phyloP scores from a whole-genome alignment of 78 protist genomes.

The Dictyostelium brefeldianum region DNA sequence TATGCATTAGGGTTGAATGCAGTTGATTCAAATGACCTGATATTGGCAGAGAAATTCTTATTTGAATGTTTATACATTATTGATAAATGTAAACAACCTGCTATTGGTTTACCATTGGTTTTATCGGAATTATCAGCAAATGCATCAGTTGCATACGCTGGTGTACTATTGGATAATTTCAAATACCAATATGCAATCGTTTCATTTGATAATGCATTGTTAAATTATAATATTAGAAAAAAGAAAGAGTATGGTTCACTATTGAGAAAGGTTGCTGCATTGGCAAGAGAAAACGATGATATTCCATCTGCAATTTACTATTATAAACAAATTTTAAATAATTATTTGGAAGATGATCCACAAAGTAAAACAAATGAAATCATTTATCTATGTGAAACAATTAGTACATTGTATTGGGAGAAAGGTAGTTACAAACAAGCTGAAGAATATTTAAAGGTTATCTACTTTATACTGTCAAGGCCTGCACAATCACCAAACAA shows the following conservation, averaged over 20 bases:
- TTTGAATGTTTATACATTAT: constrained; percentile 77
- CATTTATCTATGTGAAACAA: constrained; percentile 60
- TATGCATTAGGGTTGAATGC: constrained; percentile 77
- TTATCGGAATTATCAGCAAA: constrained; percentile 74
- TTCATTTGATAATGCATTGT: constrained; percentile 62
- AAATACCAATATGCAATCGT: constrained; percentile 80
- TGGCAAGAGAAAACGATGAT: constrained; percentile 82
- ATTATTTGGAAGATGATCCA: constrained; percentile 73
- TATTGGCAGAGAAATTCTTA: constrained; percentile 72
- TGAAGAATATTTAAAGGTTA: constrained; percentile 63
- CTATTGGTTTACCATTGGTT: constrained; percentile 60
- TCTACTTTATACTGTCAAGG: constrained; percentile 38
- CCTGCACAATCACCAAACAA: background rate
- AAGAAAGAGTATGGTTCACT: constrained; percentile 60
- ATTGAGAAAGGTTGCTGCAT: constrained; percentile 60
- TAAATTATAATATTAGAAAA: constrained; percentile 42
- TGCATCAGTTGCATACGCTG: constrained; percentile 62
- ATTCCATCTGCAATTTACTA: constrained; percentile 70
- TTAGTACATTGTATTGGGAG: constrained; percentile 70
- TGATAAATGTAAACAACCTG: constrained; percentile 53
- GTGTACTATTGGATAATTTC: constrained; percentile 69
- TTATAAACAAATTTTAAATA: constrained; percentile 72
- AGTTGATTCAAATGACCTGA: constrained; percentile 36
- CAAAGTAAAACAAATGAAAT: constrained; percentile 78
- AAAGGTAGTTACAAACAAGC: constrained; percentile 69